Evolutionary conservation across 768 basidiomycete species (phyloP), one percentile per base, ranked within the genome.

Genomic region (Lentinula guzmanii): DNA sequence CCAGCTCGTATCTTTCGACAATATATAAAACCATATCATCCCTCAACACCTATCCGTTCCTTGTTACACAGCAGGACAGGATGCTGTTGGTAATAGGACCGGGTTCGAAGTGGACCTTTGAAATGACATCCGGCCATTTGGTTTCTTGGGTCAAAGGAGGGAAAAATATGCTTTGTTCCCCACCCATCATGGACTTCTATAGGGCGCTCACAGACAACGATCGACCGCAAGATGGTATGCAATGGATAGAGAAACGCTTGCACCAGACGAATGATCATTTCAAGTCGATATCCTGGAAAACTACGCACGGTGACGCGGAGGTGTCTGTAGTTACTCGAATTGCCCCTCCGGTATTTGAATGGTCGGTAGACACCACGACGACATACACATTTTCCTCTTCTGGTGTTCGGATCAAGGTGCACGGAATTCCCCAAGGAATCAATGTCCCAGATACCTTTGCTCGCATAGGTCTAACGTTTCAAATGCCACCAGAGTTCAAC

Each of bases 141-240:
- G 41, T 42, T 5, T 48, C 33, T 11, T 63, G 62, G 62, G 39
- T 42, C 21, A 60, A 63, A 31, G 18, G 31, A 24, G 62, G 58
- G 18, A 37, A 35, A 39, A 35, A 63, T 13, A 21, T 60, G 10
- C 48, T 63, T 13, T 35, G 21, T 15, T 48, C 58, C 7, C 35
- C 57, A 9, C 61, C 61, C 3, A 28, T 45, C 41, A 48, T 63
- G 21, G 62, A 63, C 35, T 63, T 63, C 39, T 52, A 52, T 33
- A 58, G 62, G 8, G 55, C 62, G 10, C 56, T 51, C 18, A 63
- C 62, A 35, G 62, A 63, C 31, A 63, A 63, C 15, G 62, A 63
- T 52, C 31, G 62, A 5, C 62, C 54, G 3, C 46, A 42, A 15
- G 56, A 63, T 42, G 62, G 62, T 31, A 24, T 15, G 33, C 39